phyloP scores from a whole-genome alignment of 306 rosid species.

The Acacia melanoxylon region DNA sequence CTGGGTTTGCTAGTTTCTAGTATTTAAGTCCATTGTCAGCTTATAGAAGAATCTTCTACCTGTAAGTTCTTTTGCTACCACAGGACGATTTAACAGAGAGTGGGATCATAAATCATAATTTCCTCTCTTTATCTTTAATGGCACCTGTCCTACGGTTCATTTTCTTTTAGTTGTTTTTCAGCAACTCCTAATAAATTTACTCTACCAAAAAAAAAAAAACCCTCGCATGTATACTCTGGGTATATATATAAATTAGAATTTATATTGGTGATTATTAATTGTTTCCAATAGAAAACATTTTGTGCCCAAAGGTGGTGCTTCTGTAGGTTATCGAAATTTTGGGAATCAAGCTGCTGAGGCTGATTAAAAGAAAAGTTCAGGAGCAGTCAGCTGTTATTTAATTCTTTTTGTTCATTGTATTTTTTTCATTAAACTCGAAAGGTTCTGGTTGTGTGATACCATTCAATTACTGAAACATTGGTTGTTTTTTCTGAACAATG shows the following conservation, averaged over 20 bases:
- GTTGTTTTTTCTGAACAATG: constrained; percentile 12
- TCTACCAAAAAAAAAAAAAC: constrained; percentile 18
- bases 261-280: constrained; percentile 11
- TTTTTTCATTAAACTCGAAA: neutral
- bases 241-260: neutral
- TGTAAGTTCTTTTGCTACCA: neutral
- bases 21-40: constrained; percentile 1
- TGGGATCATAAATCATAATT: constrained; percentile 2
- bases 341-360: constrained; percentile 17
- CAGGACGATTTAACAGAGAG: constrained; percentile 8
- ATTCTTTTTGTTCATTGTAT: constrained; percentile 7
- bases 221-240: neutral
- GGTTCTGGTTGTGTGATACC: neutral
- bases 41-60: neutral
- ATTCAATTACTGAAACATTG: neutral
- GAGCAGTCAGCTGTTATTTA: constrained; percentile 27
- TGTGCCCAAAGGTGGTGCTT: constrained; percentile 28
- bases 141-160: neutral
- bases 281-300: constrained; percentile 21
- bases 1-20: neutral
- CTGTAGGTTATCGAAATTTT: constrained; percentile 22
- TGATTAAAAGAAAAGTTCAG: constrained; percentile 20
- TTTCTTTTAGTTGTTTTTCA: neutral
- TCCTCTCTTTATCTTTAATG: neutral
- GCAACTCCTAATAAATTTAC: neutral